Evolutionary conservation across 2,329 filamentous ascomycete species (phyloP), one percentile per base, ranked within the genome.

Genomic region (Penicillium frequentans): DNA sequence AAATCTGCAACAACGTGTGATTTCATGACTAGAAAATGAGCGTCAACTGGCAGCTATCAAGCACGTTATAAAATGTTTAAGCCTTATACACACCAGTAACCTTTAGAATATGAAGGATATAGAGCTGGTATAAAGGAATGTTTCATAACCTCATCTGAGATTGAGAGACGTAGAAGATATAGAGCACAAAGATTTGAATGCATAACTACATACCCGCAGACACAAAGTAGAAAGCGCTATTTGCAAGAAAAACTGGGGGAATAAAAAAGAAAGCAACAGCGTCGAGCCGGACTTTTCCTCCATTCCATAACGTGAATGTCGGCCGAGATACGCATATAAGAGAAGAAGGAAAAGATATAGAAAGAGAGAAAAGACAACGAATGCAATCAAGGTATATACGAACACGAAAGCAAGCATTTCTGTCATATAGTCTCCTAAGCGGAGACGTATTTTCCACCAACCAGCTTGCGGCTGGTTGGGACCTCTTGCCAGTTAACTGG

Each of bases 381-480:
- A n/a, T 45, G 31, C 50, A 52, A 56, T 43, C 48, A 54, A 49
- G 44, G 49, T 64, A 66, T 66, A 66, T 61, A 62, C 54, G 45
- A 57, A 49, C 47, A 61, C 46, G 45, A 39, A 19, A 23, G 35
- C n/a, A 23, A 43, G 16, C 53, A 52, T 35, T 33, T 33, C 46
- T 42, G 49, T 46, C 31, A 35, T 33, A 49, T 69, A 62, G 79
- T 52, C 10, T n/a, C 21, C 42, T 46, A 53, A 14, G 69, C 66
- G 53, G 85, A 84, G 66, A 90, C 85, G 73, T 95, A 96, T 75
- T 88, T 90, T 47, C 90, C 91, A 69, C 85, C 87, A 24, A 90
- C 82, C 63, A 95, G 72, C 76, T 88, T 93, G 73, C 84, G 85
- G 53, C 82, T 77, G 5, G 84, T 80, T 11, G 86, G 84, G 37